Base-by-base conservation (phyloP, 805 yeast genomes). In the Ogataea kodamae region DNA sequence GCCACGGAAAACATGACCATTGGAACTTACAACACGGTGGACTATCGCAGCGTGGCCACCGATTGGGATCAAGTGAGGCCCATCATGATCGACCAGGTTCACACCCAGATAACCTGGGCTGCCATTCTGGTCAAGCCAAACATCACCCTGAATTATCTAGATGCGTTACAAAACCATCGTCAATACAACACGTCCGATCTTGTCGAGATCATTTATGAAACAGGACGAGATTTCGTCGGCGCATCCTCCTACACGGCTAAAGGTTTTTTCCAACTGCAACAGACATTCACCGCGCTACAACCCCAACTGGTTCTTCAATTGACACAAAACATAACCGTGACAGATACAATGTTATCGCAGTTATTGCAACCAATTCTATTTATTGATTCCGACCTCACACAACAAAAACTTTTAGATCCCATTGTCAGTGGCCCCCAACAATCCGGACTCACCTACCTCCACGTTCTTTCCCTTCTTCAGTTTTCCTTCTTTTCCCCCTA, bases 381-480 rank as follows among this genome's bases (percentile, higher is more conserved):
- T 65, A 18, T 49, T 46, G 14, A 67, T 66, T n/a, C 58, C 3
- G 87, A 81, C 47, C 48, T 64, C 30, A 64, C 72, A 7, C 18
- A 18, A 2, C 8, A 37, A 4, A 80, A 79, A 1, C 66, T 64
- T 33, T 52, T 59, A 3, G 60, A 70, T 42, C 62, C 72, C 2
- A 72, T 74, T 3, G 54, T 76, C 3, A 45, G 68, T 12, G 87
- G 85, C 0, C 85, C 87, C 3, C 63, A 74, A 10, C 87, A 81
- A 52, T 81, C 78, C 39, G 90, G 89, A 20, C 63, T 78, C 46
- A 76, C 81, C 50, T 81, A 76, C 55, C 61, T 79, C 53, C 70
- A 81, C 50, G 71, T 81, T 50, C 55, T 81, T 33, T 74, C 88
- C 5, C 76, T 83, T 50, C 77, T 83, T 68, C 78, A 77, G 42